Base-by-base conservation (phyloP, 2,329 filamentous ascomycete genomes). In the Calonectria hawksworthii region DNA sequence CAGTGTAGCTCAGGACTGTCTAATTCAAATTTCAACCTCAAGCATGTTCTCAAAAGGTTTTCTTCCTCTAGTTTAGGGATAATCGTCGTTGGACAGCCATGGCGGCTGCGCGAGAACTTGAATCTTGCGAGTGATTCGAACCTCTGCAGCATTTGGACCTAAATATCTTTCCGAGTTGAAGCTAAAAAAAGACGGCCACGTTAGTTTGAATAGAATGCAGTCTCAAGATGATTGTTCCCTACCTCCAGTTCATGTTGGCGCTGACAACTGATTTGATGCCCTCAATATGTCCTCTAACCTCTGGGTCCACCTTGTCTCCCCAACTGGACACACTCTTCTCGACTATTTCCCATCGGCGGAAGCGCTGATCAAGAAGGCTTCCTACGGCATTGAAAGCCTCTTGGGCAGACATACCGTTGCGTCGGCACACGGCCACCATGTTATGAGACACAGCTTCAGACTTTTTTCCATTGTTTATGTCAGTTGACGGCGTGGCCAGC, bases 201-300 rank as follows among this genome's bases (percentile, higher is more conserved):
- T 50, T 4, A 47, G 32, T 23, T 2, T 54, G 47, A n/a, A 21
- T 44, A 2, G 0, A 47, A 64, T 26, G 14, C 54, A 14, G 10
- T 13, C 8, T 44, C 23, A 3, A 28, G 13, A 63, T 26, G 6
- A 26, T 18, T 30, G 14, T 34, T 26, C n/a, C 64, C 2, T 67
- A 67, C 64, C 64, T 67, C 64, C 64, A 67, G 64, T 67, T 23
- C n/a, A 41, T 34, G 18, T 67, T 67, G 30, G 64, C 64, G 30
- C 32, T 54, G 64, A 67, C 64, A 11, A 52, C 30, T 18, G 13
- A 18, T 47, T 67, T 67, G 64, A 67, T 54, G 18, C 64, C 64
- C 6, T 67, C 64, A 30, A 67, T 67, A 47, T 67, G 52, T 21
- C 5, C 32, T n/a, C 28, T 52, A 2, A 67, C 64, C 0, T 64